These are phyloP conservation scores for Boletus sp. DNA, from an alignment of 1,284 basidiomycete genomes.

Conservation along the genomic window DNA sequence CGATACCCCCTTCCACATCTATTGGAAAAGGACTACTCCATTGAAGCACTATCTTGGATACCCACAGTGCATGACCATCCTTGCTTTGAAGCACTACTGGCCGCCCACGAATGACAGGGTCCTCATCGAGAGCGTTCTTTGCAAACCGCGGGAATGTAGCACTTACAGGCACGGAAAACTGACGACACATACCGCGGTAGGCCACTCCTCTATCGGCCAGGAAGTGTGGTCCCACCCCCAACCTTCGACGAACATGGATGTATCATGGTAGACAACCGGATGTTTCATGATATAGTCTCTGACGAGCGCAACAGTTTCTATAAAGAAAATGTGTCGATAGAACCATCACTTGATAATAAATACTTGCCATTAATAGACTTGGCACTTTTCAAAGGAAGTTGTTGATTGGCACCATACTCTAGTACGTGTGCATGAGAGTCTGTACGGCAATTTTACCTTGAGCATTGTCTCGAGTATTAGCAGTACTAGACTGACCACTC, in stretches of 20 bases:
- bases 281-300: conserved; percentile 61
- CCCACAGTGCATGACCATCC: conserved; percentile 89
- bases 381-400: conserved; percentile 64
- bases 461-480: conserved; percentile 5
- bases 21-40: conserved; percentile 59
- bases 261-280: conserved; percentile 50
- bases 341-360: not conserved
- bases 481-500: conserved; percentile 45
- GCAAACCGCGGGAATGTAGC: not conserved
- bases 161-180: not conserved
- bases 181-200: conserved; percentile 54
- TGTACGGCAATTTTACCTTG: conserved; percentile 24
- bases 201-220: conserved; percentile 66
- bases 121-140: conserved; percentile 70
- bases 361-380: conserved; percentile 51
- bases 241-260: conserved; percentile 68
- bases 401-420: conserved; percentile 66
- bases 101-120: conserved; percentile 62
- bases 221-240: conserved; percentile 92
- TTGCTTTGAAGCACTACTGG: conserved; percentile 77
- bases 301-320: conserved; percentile 65
- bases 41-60: conserved; percentile 61
- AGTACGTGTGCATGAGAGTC: conserved; percentile 82
- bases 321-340: not conserved
- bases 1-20: conserved; percentile 74